Base-by-base conservation (phyloP, 257 asterid genomes). In the Salvia rosmarinus region DNA sequence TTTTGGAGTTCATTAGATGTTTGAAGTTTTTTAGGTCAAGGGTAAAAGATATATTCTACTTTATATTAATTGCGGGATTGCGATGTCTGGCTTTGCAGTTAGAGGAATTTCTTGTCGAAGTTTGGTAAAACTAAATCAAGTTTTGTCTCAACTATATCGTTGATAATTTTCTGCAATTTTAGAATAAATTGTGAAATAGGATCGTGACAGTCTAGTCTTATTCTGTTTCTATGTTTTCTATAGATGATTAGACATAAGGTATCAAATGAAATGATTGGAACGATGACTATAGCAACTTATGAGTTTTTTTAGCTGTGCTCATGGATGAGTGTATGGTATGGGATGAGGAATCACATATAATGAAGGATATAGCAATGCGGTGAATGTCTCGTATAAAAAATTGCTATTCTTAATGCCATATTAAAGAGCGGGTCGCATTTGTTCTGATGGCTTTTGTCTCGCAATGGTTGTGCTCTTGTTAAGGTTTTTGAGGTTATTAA, bases 1-100 rank as follows among this genome's bases (percentile, higher is more conserved):
- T n/a, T 16, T 4, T 10, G 75, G 14, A 17, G 50, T 59, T 57
- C n/a, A 11, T 64, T 35, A 14, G 63, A 47, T 64, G 21, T 35
- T 62, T 39, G n/a, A 6, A 2, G 16, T 2, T 63, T 34, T 52
- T 56, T 47, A 57, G 50, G 46, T 64, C 13, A 54, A 8, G 70
- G 60, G 40, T 32, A 9, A 52, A 3, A 19, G 46, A n/a, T n/a
- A n/a, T n/a, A n/a, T n/a, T n/a, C n/a, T n/a, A n/a, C n/a, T 37
- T 28, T 23, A 5, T 61, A 16, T 60, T 21, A 8, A 39, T 69
- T 61, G 46, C 57, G 70, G 35, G 64, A 19, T 39, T 16, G 40
- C 37, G 30, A 14, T 65, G 42, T 72, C 34, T 52, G 25, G 70
- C 49, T 72, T 28, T 4, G 7, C 25, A 54, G 43, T 40, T 43